A percentile compares a stretch with the other conserved stretches of the same genome.
Conservation (phyloP, 2,329 filamentous ascomycete species). For the Piedraia hortae region DNA sequence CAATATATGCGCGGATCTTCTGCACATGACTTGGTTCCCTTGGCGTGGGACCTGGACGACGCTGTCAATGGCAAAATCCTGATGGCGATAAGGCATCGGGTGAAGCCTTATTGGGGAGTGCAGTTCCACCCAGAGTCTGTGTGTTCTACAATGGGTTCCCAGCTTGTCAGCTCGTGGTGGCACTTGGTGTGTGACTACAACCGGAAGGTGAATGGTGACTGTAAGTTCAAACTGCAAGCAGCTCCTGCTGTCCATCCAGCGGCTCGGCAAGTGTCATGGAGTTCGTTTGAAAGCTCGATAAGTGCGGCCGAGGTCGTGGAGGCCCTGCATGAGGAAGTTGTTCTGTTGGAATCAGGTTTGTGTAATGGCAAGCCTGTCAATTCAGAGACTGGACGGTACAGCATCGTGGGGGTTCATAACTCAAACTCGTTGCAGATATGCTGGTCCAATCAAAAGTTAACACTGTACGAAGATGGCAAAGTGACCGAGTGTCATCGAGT, state of each 20-base stretch:
- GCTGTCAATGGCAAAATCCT: slow-evolving; percentile 28
- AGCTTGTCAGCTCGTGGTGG: slow-evolving; percentile 54
- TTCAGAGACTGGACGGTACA: slow-evolving; percentile 32
- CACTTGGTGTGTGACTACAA: slow-evolving; percentile 18
- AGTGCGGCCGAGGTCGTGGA: slow-evolving; percentile 12
- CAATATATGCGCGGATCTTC: slow-evolving; percentile 6
- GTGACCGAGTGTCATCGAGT: slow-evolving; percentile 1
- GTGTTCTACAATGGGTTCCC: slow-evolving; percentile 45
- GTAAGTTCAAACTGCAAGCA: slow-evolving; percentile 1
- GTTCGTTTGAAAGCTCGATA: slow-evolving; percentile 1
- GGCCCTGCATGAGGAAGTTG: slow-evolving; percentile 9
- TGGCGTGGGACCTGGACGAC: slow-evolving; percentile 22
- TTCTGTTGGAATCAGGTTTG: slow-evolving; percentile 22
- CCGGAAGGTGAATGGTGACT: not conserved
- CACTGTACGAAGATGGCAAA: slow-evolving; percentile 2
- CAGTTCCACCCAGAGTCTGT: slow-evolving; percentile 82
- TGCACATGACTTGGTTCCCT: slow-evolving; percentile 15
- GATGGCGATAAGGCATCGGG: slow-evolving; percentile 47
- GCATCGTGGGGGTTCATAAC: slow-evolving; percentile 43
- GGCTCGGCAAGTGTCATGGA: no score
- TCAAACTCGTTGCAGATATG: slow-evolving; percentile 4
- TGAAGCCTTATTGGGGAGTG: slow-evolving; percentile 55
- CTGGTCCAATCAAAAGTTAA: slow-evolving; percentile 5
- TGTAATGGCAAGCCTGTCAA: slow-evolving; percentile 16
- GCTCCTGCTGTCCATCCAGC: not conserved